Conservation (phyloP, 106 monocot genomes). For the Acanthochlamys bracteata region DNA sequence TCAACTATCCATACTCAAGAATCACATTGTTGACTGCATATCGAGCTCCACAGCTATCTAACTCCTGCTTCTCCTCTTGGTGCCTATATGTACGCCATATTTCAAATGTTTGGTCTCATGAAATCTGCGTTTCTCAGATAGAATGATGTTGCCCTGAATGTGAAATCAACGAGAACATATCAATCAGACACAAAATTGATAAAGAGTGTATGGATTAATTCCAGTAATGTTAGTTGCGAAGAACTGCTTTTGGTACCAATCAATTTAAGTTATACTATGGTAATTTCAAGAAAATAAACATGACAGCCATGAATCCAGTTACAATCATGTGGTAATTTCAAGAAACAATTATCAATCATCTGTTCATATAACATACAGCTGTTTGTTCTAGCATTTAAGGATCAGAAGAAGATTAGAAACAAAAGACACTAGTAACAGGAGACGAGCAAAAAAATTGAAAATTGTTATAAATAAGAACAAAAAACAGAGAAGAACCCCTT, state of each 20-base stretch:
- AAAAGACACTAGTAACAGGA: neutral
- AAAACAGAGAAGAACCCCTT: neutral
- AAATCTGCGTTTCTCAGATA: conserved; percentile 31
- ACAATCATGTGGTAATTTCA: no score
- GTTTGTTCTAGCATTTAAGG: neutral
- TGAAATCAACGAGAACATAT: conserved; percentile 1
- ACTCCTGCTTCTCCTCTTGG: neutral
- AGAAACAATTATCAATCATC: no score
- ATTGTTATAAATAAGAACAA: no score
- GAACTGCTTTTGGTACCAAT: no score
- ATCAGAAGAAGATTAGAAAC: neutral
- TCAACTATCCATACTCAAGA: no score
- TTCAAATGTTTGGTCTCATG: conserved; percentile 30
- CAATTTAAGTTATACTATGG: no score
- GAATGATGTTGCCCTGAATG: conserved; percentile 52
- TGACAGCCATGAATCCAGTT: no score
- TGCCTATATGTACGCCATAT: neutral
- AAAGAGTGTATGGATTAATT: no score
- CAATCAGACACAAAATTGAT: neutral
- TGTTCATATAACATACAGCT: no score
- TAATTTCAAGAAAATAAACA: no score
- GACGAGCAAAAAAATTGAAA: neutral
- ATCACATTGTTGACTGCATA: neutral
- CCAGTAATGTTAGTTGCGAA: no score
- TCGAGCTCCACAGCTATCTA: neutral